Conservation (phyloP, 2,329 filamentous ascomycete genomes). For the Penicillium olsonii region DNA sequence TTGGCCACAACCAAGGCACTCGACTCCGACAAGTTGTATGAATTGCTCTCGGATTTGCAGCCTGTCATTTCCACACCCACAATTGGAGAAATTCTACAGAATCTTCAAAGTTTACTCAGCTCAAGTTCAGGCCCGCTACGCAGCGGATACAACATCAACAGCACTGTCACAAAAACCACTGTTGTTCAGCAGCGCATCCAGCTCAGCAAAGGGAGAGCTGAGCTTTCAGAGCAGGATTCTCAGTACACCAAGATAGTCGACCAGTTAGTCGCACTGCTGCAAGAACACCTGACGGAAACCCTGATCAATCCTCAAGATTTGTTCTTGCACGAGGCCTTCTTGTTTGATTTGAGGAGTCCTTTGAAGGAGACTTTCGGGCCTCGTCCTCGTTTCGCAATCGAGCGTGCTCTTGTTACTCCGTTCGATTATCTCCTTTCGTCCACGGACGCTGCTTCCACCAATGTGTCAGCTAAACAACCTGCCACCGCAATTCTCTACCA, state of each 20-base stretch:
- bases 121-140: conserved; percentile 59
- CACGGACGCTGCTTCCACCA: conserved; percentile 33
- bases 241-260: conserved; percentile 58
- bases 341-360: conserved; percentile 60
- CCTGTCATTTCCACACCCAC: conserved; percentile 34
- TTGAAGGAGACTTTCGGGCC: conserved; percentile 60
- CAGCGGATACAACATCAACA: conserved; percentile 73
- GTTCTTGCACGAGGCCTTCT: conserved; percentile 58
- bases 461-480: conserved; percentile 56
- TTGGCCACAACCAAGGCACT: conserved; percentile 55
- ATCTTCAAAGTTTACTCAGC: conserved; percentile 51
- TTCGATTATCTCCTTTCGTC: conserved; percentile 63
- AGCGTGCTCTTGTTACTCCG: conserved; percentile 60
- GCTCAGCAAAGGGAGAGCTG: conserved; percentile 58
- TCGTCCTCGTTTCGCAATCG: conserved; percentile 58
- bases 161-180: conserved; percentile 57
- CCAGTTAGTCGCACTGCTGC: conserved; percentile 48
- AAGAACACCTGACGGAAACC: conserved; percentile 46
- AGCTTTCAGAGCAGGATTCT: conserved; percentile 55
- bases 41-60: conserved; percentile 43
- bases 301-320: conserved; percentile 54
- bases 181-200: conserved; percentile 62
- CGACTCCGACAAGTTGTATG: conserved; percentile 51
- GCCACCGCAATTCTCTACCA: conserved; percentile 62
- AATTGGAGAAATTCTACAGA: conserved; percentile 46